A percentile compares a stretch with the other conserved stretches of the same genome.
Evolutionary conservation across 768 basidiomycete species (phyloP).

Genomic region (Agaricus sinodeliciosus): DNA sequence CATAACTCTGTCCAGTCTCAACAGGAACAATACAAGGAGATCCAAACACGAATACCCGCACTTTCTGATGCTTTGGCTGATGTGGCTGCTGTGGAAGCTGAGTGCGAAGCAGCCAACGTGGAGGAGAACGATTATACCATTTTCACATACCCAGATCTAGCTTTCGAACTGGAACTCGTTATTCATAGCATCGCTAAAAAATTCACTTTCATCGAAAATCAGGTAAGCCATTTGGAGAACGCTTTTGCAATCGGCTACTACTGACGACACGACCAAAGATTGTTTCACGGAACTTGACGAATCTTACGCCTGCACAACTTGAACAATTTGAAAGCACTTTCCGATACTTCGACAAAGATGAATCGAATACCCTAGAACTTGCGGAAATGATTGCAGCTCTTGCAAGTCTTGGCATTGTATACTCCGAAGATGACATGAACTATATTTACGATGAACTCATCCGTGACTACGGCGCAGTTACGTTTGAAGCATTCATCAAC

Average conservation of each 20-base stretch:
- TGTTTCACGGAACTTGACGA: conserved; percentile 89
- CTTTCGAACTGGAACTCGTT: conserved; percentile 82
- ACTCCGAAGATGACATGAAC: conserved; percentile 86
- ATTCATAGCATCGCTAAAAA: conserved; percentile 80
- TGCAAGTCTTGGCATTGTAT: conserved; percentile 90
- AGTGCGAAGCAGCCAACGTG: conserved; percentile 82
- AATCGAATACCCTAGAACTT: conserved; percentile 78
- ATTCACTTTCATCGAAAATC: conserved; percentile 95
- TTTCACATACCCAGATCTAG: conserved; percentile 81
- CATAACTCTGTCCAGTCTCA: conserved; percentile 46
- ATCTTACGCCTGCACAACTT: conserved; percentile 89
- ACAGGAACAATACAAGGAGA: conserved; percentile 55
- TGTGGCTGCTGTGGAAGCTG: conserved; percentile 61
- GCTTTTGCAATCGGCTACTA: not conserved
- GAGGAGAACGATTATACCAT: conserved; percentile 97
- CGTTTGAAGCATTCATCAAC: conserved; percentile 91
- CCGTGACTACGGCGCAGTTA: conserved; percentile 80
- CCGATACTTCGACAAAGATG: conserved; percentile 94
- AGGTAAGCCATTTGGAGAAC: conserved; percentile 39
- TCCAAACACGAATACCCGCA: conserved; percentile 62
- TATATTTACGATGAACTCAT: conserved; percentile 76
- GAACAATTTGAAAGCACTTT: conserved; percentile 98
- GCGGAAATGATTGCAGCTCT: conserved; percentile 92
- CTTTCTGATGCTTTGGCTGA: conserved; percentile 50
- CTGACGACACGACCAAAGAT: conserved; percentile 44